These are phyloP conservation scores for Globisporangium splendens DNA, from an alignment of 352 stramenopile genomes.

Conservation along the genomic window DNA sequence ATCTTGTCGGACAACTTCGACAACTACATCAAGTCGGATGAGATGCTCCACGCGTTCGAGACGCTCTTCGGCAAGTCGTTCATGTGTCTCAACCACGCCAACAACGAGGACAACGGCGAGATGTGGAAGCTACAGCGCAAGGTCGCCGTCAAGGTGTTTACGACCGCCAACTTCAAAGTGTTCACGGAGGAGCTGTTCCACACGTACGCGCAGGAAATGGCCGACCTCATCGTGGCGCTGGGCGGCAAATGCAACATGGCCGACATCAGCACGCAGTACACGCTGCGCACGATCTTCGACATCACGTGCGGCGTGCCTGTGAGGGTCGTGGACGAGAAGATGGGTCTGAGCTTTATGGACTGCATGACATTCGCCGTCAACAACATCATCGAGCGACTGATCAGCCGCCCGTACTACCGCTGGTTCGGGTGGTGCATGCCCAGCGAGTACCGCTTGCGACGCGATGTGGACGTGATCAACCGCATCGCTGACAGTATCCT, in stretches of 20 bases:
- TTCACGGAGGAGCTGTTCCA: slow-evolving; percentile 45
- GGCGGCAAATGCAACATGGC: slow-evolving; percentile 39
- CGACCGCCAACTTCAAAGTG: slow-evolving; percentile 46
- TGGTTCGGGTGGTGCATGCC: slow-evolving; percentile 55
- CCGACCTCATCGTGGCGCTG: slow-evolving; percentile 14
- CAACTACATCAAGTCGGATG: slow-evolving; percentile 73
- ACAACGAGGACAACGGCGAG: slow-evolving; percentile 41
- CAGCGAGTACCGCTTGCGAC: slow-evolving; percentile 40
- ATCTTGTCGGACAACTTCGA: slow-evolving; percentile 55
- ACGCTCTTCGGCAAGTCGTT: slow-evolving; percentile 66
- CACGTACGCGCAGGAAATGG: slow-evolving; percentile 26
- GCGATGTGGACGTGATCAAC: no score
- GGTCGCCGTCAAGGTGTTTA: slow-evolving; percentile 84
- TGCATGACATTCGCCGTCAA: slow-evolving; percentile 52
- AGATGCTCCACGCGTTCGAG: slow-evolving; percentile 55
- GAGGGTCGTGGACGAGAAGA: slow-evolving; percentile 24
- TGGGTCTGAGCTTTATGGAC: slow-evolving; percentile 24
- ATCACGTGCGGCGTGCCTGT: slow-evolving; percentile 47
- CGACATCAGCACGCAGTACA: slow-evolving; percentile 44
- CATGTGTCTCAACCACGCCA: slow-evolving; percentile 60
- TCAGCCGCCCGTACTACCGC: slow-evolving; percentile 62
- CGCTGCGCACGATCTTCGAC: slow-evolving; percentile 50
- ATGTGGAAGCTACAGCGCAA: slow-evolving; percentile 76
- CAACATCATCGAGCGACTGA: slow-evolving; percentile 36
- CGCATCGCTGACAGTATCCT: no score